Base-by-base conservation (phyloP, 2,329 filamentous ascomycete genomes). In the Epichloe bromicola region DNA sequence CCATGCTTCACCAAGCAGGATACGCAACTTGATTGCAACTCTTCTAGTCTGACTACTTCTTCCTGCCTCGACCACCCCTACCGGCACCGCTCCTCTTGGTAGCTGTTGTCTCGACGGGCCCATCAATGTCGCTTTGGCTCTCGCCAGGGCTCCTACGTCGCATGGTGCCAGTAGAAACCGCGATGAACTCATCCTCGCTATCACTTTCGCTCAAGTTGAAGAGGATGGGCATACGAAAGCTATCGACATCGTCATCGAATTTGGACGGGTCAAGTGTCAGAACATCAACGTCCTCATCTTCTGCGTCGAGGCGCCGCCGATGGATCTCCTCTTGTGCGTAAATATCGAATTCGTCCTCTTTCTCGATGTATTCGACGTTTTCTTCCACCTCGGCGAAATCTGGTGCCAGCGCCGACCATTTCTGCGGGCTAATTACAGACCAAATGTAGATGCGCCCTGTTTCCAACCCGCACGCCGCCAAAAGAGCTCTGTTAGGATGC, bases 371-470 rank as follows among this genome's bases (percentile, higher is more conserved):
- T 65, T 97, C 88, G 20, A 95, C 89, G 59, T 98, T 98, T 68
- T 98, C 93, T 68, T 98, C 93, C 14, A 98, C 89, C 67, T 98
- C 93, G 40, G 84, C 86, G 67, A 98, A 98, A 67, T 98, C 94
- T 0, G 93, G 93, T 5, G 94, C 94, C 33, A 98, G 76, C 2
- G 93, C 91, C 15, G 90, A 96, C 94, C 93, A 98, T 60, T 93
- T 86, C 64, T 98, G 94, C 10, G 93, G 91, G 50, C 88, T 93
- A 40, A 91, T 83, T 51, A 96, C 93, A 5, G 88, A 91, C 93
- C 93, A 98, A 36, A 95, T 86, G 70, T 95, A 95, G 63, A 98
- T 88, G 50, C 87, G 82, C 6, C 93, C 93, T 0, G 87, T 91
- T 67, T 98, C 94, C 5, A 97, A 75, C 3, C 93, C 91, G 57